Base-by-base conservation (phyloP, 2,329 filamentous ascomycete species). In the Pseudogymnoascus sp. region DNA sequence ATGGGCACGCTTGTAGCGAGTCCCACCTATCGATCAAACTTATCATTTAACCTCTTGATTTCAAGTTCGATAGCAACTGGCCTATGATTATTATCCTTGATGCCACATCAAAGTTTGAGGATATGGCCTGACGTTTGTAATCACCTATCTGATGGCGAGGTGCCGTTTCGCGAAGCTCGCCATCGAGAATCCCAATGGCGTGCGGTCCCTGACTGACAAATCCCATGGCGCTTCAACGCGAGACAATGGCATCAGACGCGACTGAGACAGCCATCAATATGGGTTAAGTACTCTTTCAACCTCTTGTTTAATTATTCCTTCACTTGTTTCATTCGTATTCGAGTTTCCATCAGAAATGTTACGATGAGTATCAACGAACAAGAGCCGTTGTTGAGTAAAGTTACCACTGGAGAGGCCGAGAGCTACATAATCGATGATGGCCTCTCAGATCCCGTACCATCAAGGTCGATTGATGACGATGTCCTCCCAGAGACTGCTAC, bases 191-290 rank as follows among this genome's bases (percentile, higher is more conserved):
- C 7, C 26, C 6, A 33, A 55, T 55, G 49, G 49, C 49, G 49
- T 55, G 49, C 49, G 49, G 3, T 55, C 3, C 3, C 5, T 55
- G 49, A 6, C 49, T 55, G 49, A 55, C 49, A 55, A 33, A 55
- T 55, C n/a, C 49, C 49, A 55, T 55, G 16, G 49, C 49, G 49
- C 4, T 33, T 33, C n/a, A 55, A 33, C 1, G 49, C 29, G 10
- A 55, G 49, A 55, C 49, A 55, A 55, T 55, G 49, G 29, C 29
- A 55, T 33, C 49, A 55, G n/a, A 55, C 49, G 49, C 49, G 49
- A 19, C 49, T 55, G 29, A 55, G 49, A 33, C 29, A 55, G 31
- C 4, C 12, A 5, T 7, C 4, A 12, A 11, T 2, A 33, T 55
- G 49, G 29, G 49, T 33, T 55, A 55, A 55, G 29, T 55, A 33